Evolutionary conservation across 176 grass and related monocot genomes (phyloP).

Genomic region (Carex parvula): DNA sequence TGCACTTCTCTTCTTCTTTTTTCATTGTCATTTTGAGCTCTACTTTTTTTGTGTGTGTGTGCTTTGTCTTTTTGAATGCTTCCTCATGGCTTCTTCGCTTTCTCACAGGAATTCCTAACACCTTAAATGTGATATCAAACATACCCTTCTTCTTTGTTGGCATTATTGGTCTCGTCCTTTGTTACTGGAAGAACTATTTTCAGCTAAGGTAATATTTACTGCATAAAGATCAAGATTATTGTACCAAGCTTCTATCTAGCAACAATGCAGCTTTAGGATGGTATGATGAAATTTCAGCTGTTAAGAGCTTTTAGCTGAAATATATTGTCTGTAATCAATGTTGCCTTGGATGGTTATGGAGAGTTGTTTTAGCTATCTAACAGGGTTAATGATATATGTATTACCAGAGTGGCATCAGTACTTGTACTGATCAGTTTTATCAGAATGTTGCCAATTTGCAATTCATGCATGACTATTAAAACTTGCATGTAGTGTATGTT

Average conservation of each 20-base stretch:
- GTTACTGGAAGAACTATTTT: constrained; percentile 73
- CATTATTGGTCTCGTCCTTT: constrained; percentile 48
- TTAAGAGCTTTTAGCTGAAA: not conserved
- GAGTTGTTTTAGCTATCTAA: not conserved
- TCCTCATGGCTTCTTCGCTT: not conserved
- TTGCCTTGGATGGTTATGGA: not conserved
- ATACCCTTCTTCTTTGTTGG: constrained; percentile 89
- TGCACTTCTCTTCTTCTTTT: not conserved
- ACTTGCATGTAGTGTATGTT: not conserved
- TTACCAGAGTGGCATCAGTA: not conserved
- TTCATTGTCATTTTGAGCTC: too few species aligned
- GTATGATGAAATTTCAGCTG: not conserved
- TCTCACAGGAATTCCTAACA: constrained; percentile 80
- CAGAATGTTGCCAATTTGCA: not conserved
- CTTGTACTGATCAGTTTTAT: not conserved
- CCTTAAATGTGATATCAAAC: constrained; percentile 82
- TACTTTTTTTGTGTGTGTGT: not conserved
- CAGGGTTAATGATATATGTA: not conserved
- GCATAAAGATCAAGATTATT: not conserved
- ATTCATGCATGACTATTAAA: not conserved
- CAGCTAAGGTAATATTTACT: constrained; percentile 50
- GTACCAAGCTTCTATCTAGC: not conserved
- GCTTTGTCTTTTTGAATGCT: not conserved
- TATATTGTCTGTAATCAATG: not conserved
- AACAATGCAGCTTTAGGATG: not conserved